Percentiles rank a stretch among this genome's conserved stretches.
These are phyloP conservation scores for Mangifera indica DNA, from an alignment of 345 rosid species.

Conservation along the genomic window DNA sequence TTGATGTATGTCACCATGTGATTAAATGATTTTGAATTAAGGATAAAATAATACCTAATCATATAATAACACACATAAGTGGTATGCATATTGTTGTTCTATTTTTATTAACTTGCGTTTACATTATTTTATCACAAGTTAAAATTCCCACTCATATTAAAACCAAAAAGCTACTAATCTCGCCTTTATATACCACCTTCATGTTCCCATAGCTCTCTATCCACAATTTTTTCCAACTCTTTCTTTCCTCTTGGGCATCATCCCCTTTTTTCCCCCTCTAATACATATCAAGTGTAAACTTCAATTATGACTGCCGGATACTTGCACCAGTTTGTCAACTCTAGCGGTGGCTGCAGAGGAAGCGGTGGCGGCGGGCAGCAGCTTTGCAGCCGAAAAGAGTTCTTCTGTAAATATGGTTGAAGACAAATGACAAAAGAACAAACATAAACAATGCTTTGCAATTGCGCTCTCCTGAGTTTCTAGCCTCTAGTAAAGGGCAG, in stretches of 20 bases:
- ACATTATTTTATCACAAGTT: too few relatives aligned
- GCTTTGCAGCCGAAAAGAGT: conserved; percentile 23
- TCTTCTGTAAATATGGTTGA: conserved; percentile 38
- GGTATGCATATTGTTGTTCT: too few relatives aligned
- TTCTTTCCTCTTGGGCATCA: background rate
- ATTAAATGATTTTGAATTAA: too few relatives aligned
- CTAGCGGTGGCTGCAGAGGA: conserved; percentile 17
- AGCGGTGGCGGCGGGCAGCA: conserved; percentile 13
- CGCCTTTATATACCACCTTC: conserved; percentile 64
- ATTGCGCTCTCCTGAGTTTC: conserved; percentile 70
- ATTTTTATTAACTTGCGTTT: too few relatives aligned
- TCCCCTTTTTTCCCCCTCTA: too few relatives aligned
- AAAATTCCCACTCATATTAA: conserved; percentile 25
- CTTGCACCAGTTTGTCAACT: conserved; percentile 8
- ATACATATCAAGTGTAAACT: background rate
- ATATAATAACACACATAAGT: too few relatives aligned
- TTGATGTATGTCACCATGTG: too few relatives aligned
- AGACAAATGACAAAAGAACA: conserved; percentile 17
- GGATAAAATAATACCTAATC: too few relatives aligned
- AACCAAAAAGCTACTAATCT: conserved; percentile 39
- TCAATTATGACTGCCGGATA: conserved; percentile 8
- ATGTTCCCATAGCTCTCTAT: conserved; percentile 35
- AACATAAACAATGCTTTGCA: conserved; percentile 49
- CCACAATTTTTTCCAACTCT: conserved; percentile 10
- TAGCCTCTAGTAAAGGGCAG: conserved; percentile 44